Evolutionary conservation across 1,139 yeast genomes (phyloP), one percentile per base, ranked within the genome.

Genomic region (Debaryomyces udenii): DNA sequence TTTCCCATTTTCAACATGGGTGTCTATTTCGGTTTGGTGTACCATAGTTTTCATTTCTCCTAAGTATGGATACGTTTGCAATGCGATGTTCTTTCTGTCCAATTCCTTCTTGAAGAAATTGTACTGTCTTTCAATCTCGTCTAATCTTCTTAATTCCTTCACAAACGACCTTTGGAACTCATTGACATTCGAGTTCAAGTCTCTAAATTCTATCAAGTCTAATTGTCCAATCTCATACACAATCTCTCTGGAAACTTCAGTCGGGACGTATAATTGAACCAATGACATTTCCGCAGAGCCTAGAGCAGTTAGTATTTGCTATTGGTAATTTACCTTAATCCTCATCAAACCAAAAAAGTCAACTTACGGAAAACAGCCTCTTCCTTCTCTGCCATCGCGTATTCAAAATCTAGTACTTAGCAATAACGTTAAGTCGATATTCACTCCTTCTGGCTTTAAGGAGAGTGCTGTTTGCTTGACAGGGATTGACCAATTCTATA

Each of bases 211-310:
- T 36, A 85, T 68, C 43, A 78, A 62, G 39, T 85, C 83, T 51
- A 83, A 62, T 37, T 78, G 78, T 9, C 93, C 93, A 35, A 86
- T 65, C 18, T 80, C 69, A 55, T 82, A 79, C 35, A 83, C 75
- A 10, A 83, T 72, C 44, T 83, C 88, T 51, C 93, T 68, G 2
- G 86, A 68, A 17, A 80, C 77, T 61, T 86, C 94, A 18, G 83
- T 70, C 2, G 91, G 90, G 39, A 85, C 81, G 56, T 83, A 85
- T 52, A 86, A 64, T 57, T 85, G 88, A 33, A 84, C 79, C 61
- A 83, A 76, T 16, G 88, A 79, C 93, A 85, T 85, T 53, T 81
- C 86, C 78, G 93, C 93, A 38, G 93, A 85, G 58, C 73, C 72
- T 68, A 48, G 34, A 38, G 7, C 22, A 20, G 22, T 20, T 20